Evolutionary conservation across 352 stramenopile genomes (phyloP), one percentile per base, ranked within the genome.

Genomic region (Pythium guiyangense): DNA sequence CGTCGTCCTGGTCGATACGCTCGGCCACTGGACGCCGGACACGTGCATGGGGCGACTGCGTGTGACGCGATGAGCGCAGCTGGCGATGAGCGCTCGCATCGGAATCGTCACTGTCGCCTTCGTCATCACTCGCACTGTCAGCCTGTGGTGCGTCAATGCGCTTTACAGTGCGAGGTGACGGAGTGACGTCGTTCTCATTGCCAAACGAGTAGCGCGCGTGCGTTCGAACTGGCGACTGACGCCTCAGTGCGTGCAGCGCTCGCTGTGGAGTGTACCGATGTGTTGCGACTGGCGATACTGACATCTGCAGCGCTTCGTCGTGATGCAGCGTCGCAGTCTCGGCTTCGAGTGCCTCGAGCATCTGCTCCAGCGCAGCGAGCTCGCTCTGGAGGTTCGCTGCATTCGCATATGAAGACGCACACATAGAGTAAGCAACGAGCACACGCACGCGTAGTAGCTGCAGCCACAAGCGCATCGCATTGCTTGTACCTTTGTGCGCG

Each of bases 301-400:
- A 15, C 20, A 34, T 29, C 35, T 53, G 27, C 27, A 34, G 1
- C 12, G n/a, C 20, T 8, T 54, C 11, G 17, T 15, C 20, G 10
- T 59, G 55, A 2, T 55, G 34, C 35, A 63, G 31, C 35, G 59
- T 55, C 35, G 65, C 70, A 20, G 67, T 74, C 58, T 79, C 70
- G 15, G 58, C 63, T 56, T 77, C 68, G 8, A 80, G 52, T 20
- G 73, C 66, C 48, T 49, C 59, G 37, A 80, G 42, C 71, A 80
- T 80, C 26, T 31, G 62, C 60, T 80, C 71, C 27, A 80, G 59
- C 60, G 70, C 52, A 5, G 66, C 66, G 44, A 80, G 56, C 60
- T 80, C 69, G 0, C 59, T 52, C 40, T 75, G 69, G n/a, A 80
- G 29, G 20, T 43, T 63, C 4, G 54, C 69, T 60, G 25, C 9